Base-by-base conservation (phyloP, 306 rosid genomes). In the Prunus kanzakura region DNA sequence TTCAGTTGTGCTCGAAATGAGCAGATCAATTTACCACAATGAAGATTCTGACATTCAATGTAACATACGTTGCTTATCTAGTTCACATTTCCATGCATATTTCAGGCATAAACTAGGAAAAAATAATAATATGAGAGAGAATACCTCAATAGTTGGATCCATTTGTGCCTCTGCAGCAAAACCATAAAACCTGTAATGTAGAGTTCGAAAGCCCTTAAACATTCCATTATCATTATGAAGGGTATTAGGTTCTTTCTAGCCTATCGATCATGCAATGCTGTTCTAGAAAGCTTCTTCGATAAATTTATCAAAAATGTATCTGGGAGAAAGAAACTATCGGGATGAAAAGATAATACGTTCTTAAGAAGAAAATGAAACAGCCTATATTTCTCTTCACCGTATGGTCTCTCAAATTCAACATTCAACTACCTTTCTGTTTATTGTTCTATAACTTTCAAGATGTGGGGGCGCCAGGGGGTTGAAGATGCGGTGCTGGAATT, bases 121-220 rank as follows among this genome's bases (percentile, higher is more conserved):
- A 10, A 43, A 35, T 19, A 20, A 60, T 18, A 3, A 6, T 61
- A 45, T 13, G 43, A 72, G 29, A 81, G 78, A 76, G 61, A 80
- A 70, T 62, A 94, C 98, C 97, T 94, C 97, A 66, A 94, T 81
- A 54, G 95, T 88, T 27, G 98, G 98, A 69, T 90, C 93, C 94
- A 87, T 86, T 73, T 91, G 98, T 73, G 90, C 98, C 85, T 91
- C 97, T 38, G 97, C 84, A 80, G 97, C 91, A 90, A 93, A 93
- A 79, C 97, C 98, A 76, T 93, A 84, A 86, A 89, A 93, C 91
- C 98, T 93, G 89, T 56, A 86, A 73, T 76, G 68, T 25, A 55
- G 71, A 64, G 35, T 41, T n/a, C 45, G 12, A 29, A 35, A 72
- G 65, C 52, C 51, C 66, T 72, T 65, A 35, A 11, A 20, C 16